Percentiles rank a stretch among this genome's conserved stretches.
Evolutionary conservation across 495 filamentous ascomycete species (phyloP).

Genomic region (Xanthoparmelia taractica): DNA sequence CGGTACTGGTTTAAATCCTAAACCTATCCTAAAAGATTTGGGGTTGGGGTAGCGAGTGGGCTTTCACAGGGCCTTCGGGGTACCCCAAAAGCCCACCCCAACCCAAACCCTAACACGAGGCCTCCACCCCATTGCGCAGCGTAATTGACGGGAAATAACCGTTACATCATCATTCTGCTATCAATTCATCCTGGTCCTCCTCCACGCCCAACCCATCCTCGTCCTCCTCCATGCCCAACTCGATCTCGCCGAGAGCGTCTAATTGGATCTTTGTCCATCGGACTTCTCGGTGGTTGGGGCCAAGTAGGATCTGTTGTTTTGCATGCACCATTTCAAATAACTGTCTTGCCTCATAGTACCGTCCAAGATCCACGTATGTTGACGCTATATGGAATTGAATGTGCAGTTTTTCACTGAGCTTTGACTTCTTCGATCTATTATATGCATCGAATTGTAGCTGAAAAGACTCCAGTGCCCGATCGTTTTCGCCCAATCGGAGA

Average conservation of each 20-base stretch:
- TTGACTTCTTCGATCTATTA: neutral
- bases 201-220: too few species aligned
- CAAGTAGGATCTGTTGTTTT: neutral
- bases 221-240: neutral
- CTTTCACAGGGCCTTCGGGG: too few species aligned
- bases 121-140: too few species aligned
- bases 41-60: too few species aligned
- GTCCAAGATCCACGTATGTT: neutral
- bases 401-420: neutral
- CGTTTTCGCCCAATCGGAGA: neutral
- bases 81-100: too few species aligned
- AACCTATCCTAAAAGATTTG: too few species aligned
- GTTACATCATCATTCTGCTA: too few species aligned
- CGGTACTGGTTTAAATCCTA: too few species aligned
- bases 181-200: too few species aligned
- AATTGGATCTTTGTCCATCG: neutral
- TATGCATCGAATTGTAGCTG: neutral
- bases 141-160: too few species aligned
- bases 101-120: too few species aligned
- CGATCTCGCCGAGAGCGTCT: neutral
- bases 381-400: neutral
- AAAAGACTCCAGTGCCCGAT: neutral
- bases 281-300: neutral
- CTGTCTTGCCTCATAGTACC: neutral
- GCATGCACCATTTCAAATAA: neutral